phyloP scores from a whole-genome alignment of 2,329 filamentous ascomycete species.

The Epichloe sp. region DNA sequence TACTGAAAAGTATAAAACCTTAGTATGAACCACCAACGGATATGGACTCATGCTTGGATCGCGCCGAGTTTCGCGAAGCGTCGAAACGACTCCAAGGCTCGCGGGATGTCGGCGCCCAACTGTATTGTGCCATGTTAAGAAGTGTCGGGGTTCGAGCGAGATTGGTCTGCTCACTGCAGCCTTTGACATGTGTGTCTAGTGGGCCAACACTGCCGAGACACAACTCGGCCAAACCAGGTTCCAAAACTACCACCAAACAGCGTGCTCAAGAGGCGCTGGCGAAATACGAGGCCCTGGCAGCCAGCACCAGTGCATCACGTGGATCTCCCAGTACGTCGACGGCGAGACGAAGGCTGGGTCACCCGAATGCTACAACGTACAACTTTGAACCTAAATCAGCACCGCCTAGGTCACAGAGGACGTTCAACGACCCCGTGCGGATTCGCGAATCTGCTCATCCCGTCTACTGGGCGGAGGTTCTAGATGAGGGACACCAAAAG shows the following conservation, averaged over 20 bases:
- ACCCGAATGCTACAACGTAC: conserved; percentile 41
- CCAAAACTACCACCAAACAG: conserved; percentile 20
- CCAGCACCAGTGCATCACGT: conserved; percentile 18
- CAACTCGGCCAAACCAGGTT: conserved; percentile 15
- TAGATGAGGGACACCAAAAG: conserved; percentile 75
- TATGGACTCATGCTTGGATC: conserved; percentile 55
- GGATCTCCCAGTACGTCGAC: conserved; percentile 21
- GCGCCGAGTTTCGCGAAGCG: conserved; percentile 58
- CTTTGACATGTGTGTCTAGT: conserved; percentile 52
- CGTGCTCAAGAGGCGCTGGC: conserved; percentile 12
- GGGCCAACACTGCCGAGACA: conserved; percentile 35
- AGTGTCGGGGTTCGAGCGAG: conserved; percentile 70
- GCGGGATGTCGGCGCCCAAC: conserved; percentile 75
- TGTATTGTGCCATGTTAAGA: conserved; percentile 80
- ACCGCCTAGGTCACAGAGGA: conserved; percentile 19
- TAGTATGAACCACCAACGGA: conserved; percentile 47
- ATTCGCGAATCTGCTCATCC: conserved; percentile 64
- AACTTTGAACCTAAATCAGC: conserved; percentile 31
- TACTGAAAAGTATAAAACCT: conserved; percentile 10
- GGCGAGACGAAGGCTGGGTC: conserved; percentile 35
- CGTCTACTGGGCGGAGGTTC: conserved; percentile 88
- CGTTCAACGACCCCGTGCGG: conserved; percentile 23
- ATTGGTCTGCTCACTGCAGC: conserved; percentile 82
- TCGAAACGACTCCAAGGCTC: conserved; percentile 64
- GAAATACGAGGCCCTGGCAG: conserved; percentile 23